Percentiles rank a stretch among this genome's conserved stretches.
Conservation (phyloP, 2,329 filamentous ascomycete species). For the Fusarium pilosicola region DNA sequence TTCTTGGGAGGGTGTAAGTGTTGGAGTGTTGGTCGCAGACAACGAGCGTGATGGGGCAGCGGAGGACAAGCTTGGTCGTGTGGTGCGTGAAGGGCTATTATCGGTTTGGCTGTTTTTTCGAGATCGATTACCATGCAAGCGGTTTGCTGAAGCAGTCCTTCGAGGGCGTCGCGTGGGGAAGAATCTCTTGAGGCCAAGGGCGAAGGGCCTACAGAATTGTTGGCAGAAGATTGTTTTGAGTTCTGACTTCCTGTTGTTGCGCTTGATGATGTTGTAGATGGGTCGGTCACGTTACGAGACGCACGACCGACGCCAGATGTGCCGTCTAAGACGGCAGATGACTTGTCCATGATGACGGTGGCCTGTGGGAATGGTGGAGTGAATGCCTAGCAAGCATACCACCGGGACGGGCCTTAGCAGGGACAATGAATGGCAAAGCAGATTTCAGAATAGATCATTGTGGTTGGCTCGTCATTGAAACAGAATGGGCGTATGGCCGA, state of each 20-base stretch:
- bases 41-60: slow-evolving; percentile 73
- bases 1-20: slow-evolving; percentile 72
- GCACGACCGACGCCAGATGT: slow-evolving; percentile 35
- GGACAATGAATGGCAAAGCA: slow-evolving; percentile 43
- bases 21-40: slow-evolving; percentile 74
- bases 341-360: slow-evolving; percentile 50
- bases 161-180: slow-evolving; percentile 55
- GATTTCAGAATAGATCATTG: slow-evolving; percentile 48
- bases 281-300: slow-evolving; percentile 34
- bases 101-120: slow-evolving; percentile 74
- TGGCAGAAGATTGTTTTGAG: slow-evolving; percentile 51
- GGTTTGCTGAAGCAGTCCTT: slow-evolving; percentile 49
- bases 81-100: slow-evolving; percentile 67
- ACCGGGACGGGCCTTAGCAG: slow-evolving; percentile 46
- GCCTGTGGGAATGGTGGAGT: slow-evolving; percentile 41
- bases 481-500: slow-evolving; percentile 35
- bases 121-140: slow-evolving; percentile 59
- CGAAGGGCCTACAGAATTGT: slow-evolving; percentile 51
- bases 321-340: slow-evolving; percentile 45
- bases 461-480: slow-evolving; percentile 49
- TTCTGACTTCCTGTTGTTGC: slow-evolving; percentile 44
- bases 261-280: slow-evolving; percentile 37
- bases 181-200: slow-evolving; percentile 57
- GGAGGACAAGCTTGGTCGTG: slow-evolving; percentile 64
- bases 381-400: slow-evolving; percentile 48